Percentiles rank a stretch among this genome's conserved stretches.
phyloP scores from a whole-genome alignment of 805 yeast species.

The Isabelozyma rhagii region DNA sequence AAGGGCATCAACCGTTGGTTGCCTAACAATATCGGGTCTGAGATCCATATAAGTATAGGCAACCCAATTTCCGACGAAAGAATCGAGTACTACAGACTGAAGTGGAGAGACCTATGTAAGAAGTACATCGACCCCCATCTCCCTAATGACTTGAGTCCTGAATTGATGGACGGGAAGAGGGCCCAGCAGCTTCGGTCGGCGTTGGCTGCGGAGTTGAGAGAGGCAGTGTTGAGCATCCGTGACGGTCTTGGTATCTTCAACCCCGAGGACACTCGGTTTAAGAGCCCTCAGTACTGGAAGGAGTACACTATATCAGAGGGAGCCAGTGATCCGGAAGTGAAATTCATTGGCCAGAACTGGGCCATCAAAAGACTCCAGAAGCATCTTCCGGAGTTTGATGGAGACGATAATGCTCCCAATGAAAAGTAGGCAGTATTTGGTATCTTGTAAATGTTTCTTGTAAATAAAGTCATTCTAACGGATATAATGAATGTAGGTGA shows the following conservation, averaged over 20 bases:
- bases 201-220: slow-evolving; percentile 67
- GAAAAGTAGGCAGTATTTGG: background rate
- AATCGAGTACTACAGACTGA: slow-evolving; percentile 58
- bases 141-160: slow-evolving; percentile 59
- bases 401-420: slow-evolving; percentile 3
- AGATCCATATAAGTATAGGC: slow-evolving; percentile 69
- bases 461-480: no score
- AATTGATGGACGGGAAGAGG: slow-evolving; percentile 58
- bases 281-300: slow-evolving; percentile 72
- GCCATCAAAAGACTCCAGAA: slow-evolving; percentile 70
- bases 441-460: no score
- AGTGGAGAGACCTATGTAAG: slow-evolving; percentile 65
- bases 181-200: slow-evolving; percentile 67
- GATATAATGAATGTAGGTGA: no score
- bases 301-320: slow-evolving; percentile 64
- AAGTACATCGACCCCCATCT: slow-evolving; percentile 49
- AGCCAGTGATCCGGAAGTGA: slow-evolving; percentile 59
- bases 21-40: slow-evolving; percentile 65
- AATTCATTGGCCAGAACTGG: slow-evolving; percentile 80
- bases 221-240: slow-evolving; percentile 51
- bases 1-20: slow-evolving; percentile 53
- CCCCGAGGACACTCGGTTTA: slow-evolving; percentile 68
- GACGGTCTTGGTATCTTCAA: slow-evolving; percentile 40
- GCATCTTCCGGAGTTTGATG: slow-evolving; percentile 33
- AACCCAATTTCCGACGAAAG: slow-evolving; percentile 58